Conservation (phyloP, 108 stramenopile genomes). For the Cyclotella distinguenda region DNA sequence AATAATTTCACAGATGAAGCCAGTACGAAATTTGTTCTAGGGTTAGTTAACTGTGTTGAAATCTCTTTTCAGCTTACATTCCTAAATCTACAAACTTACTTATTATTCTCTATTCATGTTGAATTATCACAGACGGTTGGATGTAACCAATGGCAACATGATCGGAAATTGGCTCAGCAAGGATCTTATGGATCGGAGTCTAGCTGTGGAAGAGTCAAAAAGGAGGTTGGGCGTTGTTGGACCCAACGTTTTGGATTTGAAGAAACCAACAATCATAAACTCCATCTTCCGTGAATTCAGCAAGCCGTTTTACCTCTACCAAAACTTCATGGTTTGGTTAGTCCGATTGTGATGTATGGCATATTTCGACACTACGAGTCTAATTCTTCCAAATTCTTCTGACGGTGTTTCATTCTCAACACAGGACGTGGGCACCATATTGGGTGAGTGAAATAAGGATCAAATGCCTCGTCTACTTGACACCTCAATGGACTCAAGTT, state of each 20-base stretch:
- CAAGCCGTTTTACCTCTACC: conserved; percentile 68
- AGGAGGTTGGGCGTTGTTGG: conserved; percentile 42
- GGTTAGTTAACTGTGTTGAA: background rate
- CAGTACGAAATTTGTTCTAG: conserved; percentile 26
- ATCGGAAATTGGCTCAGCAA: conserved; percentile 38
- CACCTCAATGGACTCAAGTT: too few relatives aligned
- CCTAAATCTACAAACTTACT: background rate
- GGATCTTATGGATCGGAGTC: conserved; percentile 26
- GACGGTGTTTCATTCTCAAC: background rate
- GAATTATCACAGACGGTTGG: conserved; percentile 7
- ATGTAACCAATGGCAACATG: conserved; percentile 16
- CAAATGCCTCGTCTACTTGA: too few relatives aligned
- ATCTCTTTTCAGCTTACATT: background rate
- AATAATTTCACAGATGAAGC: background rate
- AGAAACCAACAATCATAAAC: conserved; percentile 44
- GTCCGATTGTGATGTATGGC: background rate
- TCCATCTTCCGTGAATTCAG: conserved; percentile 49
- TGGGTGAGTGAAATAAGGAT: conserved; percentile 7
- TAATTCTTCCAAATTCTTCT: background rate
- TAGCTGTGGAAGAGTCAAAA: conserved; percentile 41
- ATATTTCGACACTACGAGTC: background rate
- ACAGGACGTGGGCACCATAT: conserved; percentile 14
- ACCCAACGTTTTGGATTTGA: conserved; percentile 51
- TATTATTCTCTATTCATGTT: background rate
- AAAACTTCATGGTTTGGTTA: conserved; percentile 64